Conservation (phyloP, 805 yeast genomes). For the Candida sakaeoensis region DNA sequence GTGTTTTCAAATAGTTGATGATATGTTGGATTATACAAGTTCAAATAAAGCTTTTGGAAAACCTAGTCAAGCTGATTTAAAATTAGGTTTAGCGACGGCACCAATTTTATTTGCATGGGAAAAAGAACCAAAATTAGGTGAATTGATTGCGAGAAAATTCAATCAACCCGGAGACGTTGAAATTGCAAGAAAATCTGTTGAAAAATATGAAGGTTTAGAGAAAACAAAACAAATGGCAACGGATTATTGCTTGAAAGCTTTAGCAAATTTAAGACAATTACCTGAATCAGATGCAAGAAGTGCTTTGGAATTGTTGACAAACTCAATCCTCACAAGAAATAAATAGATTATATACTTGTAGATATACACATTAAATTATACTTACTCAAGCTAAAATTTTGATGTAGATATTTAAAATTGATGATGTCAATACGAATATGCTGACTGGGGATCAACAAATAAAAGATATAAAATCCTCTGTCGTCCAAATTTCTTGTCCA, state of each 20-base stretch:
- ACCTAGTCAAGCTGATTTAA: conserved; percentile 93
- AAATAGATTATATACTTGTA: conserved; percentile 39
- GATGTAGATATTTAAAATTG: too few relatives aligned
- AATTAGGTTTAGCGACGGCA: conserved; percentile 94
- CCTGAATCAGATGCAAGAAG: conserved; percentile 90
- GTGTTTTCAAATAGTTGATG: conserved; percentile 95
- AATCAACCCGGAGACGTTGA: conserved; percentile 78
- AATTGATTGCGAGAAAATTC: conserved; percentile 79
- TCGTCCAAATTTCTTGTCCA: too few relatives aligned
- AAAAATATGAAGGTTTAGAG: conserved; percentile 65
- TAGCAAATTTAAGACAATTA: conserved; percentile 62
- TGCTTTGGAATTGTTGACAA: conserved; percentile 81
- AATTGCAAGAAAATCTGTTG: conserved; percentile 72
- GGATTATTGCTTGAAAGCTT: conserved; percentile 72
- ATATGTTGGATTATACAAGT: conserved; percentile 91
- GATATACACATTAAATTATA: background rate
- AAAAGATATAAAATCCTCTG: too few relatives aligned
- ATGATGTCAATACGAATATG: too few relatives aligned
- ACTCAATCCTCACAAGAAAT: conserved; percentile 75
- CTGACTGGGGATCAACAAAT: too few relatives aligned
- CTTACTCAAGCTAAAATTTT: conserved; percentile 1
- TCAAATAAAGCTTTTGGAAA: conserved; percentile 83
- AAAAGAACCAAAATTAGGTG: conserved; percentile 79
- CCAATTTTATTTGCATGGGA: conserved; percentile 96
- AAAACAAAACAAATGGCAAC: conserved; percentile 76